Base-by-base conservation (phyloP, 208 protist species). In the Jaenimonas drosophilae region DNA sequence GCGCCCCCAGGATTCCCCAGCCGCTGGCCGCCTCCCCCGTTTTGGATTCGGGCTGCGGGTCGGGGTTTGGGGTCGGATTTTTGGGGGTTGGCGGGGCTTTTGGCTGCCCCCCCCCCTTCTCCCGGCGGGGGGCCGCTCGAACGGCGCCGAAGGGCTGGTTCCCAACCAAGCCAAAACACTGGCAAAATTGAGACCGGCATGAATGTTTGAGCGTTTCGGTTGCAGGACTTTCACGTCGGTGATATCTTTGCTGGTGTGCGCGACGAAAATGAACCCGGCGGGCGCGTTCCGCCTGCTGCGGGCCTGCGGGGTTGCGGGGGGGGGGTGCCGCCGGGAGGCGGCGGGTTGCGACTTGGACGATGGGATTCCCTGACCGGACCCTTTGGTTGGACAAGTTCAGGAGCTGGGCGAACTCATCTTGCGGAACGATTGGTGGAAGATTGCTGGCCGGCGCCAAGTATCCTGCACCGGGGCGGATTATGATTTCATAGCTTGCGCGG, bases 261-360 rank as follows among this genome's bases (percentile, higher is more conserved):
- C 37, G 37, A 42, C 9, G 37, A 42, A 21, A 21, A 11, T 42
- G 23, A 42, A 42, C 37, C 37, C 37, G 23, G 37, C 37, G 16
- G 11, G 11, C 16, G 37, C 9, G 9, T 42, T 42, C 19, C 14
- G 16, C 37, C 37, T 42, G 9, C 9, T 42, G 37, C 6, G 19
- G n/a, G n/a, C 19, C 16, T 24, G 16, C 11, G 16, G 37, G 9
- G n/a, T n/a, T n/a, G n/a, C n/a, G 14, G 11, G 9, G 16, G 37
- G 37, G 23, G 37, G 14, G 16, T 42, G 23, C 37, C 9, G 37
- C 37, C 14, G 16, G 23, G 37, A 25, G 19, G 37, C 6, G 37
- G 37, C 14, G 19, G 37, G 37, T 20, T 25, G 11, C 16, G 19
- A 42, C 23, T 42, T 6, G 9, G 37, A 42, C 37, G 19, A 20